A percentile compares a stretch with the other conserved stretches of the same genome.
phyloP scores from a whole-genome alignment of 371 early-diverging fungal genomes.

The Zopfochytrium polystomum region DNA sequence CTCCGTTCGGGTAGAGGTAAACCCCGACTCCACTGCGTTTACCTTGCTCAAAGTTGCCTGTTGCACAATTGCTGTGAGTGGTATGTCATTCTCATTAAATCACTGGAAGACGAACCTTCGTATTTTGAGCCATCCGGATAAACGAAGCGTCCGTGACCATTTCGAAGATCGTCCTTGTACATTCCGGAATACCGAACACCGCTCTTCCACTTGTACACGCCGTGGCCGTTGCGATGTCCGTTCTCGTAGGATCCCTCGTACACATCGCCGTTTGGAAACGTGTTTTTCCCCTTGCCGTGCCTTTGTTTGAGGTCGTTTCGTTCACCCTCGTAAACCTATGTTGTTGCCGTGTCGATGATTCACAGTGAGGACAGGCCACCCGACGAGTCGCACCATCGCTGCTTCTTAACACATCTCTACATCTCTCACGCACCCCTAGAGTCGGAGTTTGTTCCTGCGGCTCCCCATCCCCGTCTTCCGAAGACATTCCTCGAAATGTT shows the following conservation, averaged over 20 bases:
- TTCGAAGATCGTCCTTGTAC: conserved; percentile 39
- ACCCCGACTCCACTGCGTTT: conserved; percentile 47
- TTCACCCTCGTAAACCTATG: conserved; percentile 56
- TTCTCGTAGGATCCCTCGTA: conserved; percentile 48
- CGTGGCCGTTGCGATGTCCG: conserved; percentile 43
- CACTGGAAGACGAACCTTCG: conserved; percentile 29
- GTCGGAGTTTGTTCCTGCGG: conserved; percentile 35
- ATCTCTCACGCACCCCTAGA: conserved; percentile 40
- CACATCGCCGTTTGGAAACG: conserved; percentile 53
- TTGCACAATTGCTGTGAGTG: not conserved
- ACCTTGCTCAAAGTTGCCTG: conserved; percentile 43
- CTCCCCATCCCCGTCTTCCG: conserved; percentile 42
- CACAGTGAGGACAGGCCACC: not conserved
- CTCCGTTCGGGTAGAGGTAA: conserved; percentile 51
- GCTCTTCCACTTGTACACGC: conserved; percentile 50
- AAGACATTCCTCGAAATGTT: no score
- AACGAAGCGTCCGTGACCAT: conserved; percentile 47
- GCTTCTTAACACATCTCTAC: not conserved
- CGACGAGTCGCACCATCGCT: not conserved
- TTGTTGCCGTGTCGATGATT: not conserved
- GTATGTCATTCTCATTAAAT: not conserved
- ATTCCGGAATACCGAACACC: conserved; percentile 47
- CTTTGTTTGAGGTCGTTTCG: conserved; percentile 44
- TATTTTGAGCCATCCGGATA: conserved; percentile 56
- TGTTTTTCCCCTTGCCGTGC: conserved; percentile 52